These are phyloP conservation scores for Nicotiana attenuata DNA, from an alignment of 257 asterid genomes.

Conservation along the genomic window DNA sequence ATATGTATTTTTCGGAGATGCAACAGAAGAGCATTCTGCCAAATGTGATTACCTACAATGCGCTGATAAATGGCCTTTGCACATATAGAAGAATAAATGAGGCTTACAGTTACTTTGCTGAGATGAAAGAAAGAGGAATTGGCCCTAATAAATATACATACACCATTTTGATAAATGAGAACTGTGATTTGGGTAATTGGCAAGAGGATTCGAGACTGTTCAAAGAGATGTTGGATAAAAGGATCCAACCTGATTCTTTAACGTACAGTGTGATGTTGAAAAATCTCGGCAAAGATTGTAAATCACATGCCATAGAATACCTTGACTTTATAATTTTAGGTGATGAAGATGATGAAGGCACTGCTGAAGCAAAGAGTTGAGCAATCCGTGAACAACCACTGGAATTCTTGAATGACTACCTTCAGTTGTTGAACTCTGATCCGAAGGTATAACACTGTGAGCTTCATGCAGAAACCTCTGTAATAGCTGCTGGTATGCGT, in stretches of 20 bases:
- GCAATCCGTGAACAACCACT: neutral
- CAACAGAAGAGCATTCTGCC: slow-evolving; percentile 41
- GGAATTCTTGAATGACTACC: neutral
- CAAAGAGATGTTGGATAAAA: slow-evolving; percentile 53
- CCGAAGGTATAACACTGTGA: neutral
- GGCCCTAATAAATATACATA: slow-evolving; percentile 50
- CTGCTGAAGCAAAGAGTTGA: slow-evolving; percentile 25
- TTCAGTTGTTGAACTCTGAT: neutral
- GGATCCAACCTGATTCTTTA: slow-evolving; percentile 49
- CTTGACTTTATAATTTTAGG: slow-evolving; percentile 36
- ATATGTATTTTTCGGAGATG: slow-evolving; percentile 52
- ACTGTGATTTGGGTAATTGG: slow-evolving; percentile 46
- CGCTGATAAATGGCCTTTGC: slow-evolving; percentile 50
- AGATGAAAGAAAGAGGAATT: slow-evolving; percentile 42
- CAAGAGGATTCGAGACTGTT: slow-evolving; percentile 46
- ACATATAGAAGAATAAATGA: slow-evolving; percentile 41
- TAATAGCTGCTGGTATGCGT: slow-evolving; percentile 4
- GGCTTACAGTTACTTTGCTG: slow-evolving; percentile 35
- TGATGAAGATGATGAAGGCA: slow-evolving; percentile 19
- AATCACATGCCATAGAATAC: slow-evolving; percentile 25
- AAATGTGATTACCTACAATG: slow-evolving; percentile 53
- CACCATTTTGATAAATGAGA: slow-evolving; percentile 55
- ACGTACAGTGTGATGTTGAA: slow-evolving; percentile 44
- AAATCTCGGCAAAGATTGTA: slow-evolving; percentile 32
- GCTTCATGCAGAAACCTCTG: neutral